phyloP scores from a whole-genome alignment of 331 rosid genomes.

The Arachis monticola region DNA sequence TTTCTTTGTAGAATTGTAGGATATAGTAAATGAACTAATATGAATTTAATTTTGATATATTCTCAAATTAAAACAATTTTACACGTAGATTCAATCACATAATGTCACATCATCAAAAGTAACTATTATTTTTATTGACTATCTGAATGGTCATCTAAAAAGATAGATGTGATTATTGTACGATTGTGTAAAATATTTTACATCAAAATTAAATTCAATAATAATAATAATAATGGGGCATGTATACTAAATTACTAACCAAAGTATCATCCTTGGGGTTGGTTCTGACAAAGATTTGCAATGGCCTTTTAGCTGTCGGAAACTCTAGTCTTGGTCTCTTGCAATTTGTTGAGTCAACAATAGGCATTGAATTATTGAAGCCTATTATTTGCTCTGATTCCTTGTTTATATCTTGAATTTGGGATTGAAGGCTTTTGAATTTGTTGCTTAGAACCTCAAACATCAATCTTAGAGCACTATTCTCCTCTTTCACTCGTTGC shows the following conservation, averaged over 20 bases:
- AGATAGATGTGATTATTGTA: too few relatives aligned
- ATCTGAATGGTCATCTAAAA: too few relatives aligned
- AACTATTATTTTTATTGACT: too few relatives aligned
- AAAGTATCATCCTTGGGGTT: slow-evolving; percentile 56
- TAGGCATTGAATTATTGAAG: neutral
- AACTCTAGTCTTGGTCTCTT: slow-evolving; percentile 55
- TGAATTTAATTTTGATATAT: too few relatives aligned
- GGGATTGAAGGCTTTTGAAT: slow-evolving; percentile 49
- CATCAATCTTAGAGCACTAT: slow-evolving; percentile 54
- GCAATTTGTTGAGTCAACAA: slow-evolving; percentile 30
- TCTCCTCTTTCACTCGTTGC: slow-evolving; percentile 56
- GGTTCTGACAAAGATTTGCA: slow-evolving; percentile 56
- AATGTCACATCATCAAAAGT: too few relatives aligned
- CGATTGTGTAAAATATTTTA: too few relatives aligned
- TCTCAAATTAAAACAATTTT: too few relatives aligned
- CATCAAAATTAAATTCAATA: too few relatives aligned
- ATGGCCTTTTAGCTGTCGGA: slow-evolving; percentile 44
- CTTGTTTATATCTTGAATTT: slow-evolving; percentile 42
- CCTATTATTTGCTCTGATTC: slow-evolving; percentile 17
- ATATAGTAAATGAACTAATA: too few relatives aligned
- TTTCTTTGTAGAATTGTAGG: too few relatives aligned
- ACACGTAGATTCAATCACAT: too few relatives aligned
- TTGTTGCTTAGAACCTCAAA: slow-evolving; percentile 52
- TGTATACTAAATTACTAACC: slow-evolving; percentile 42
- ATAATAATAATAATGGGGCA: slow-evolving; percentile 19